These are phyloP conservation scores for Penicillium bialowiezense DNA, from an alignment of 495 filamentous ascomycete species.

Conservation along the genomic window DNA sequence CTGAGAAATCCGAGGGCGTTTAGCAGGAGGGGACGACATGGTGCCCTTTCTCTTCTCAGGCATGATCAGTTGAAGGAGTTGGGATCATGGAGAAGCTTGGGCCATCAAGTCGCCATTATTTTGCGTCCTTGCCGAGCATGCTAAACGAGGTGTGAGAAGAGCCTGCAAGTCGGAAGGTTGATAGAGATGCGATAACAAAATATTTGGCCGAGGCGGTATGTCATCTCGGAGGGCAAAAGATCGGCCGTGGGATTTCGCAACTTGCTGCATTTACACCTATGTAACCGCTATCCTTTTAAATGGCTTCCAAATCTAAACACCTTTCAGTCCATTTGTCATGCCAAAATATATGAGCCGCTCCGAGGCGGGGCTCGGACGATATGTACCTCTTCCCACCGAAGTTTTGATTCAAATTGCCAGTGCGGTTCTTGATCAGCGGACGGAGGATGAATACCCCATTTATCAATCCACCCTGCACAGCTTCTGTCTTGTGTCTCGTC, in stretches of 20 bases:
- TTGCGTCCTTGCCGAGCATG: too few relatives aligned
- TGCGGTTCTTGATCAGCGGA: constrained; percentile 16
- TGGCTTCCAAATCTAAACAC: background rate
- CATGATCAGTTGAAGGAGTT: constrained; percentile 17
- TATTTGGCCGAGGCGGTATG: too few relatives aligned
- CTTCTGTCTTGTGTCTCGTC: constrained; percentile 56
- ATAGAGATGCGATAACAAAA: too few relatives aligned
- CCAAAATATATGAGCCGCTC: background rate
- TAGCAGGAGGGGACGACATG: constrained; percentile 17
- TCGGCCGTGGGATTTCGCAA: too few relatives aligned
- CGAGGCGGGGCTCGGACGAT: background rate
- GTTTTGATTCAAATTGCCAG: constrained; percentile 48
- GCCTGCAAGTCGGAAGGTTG: too few relatives aligned
- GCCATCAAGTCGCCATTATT: background rate
- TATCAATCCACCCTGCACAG: constrained; percentile 45
- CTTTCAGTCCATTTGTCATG: background rate
- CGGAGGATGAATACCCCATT: background rate
- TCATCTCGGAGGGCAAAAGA: too few relatives aligned
- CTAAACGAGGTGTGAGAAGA: too few relatives aligned
- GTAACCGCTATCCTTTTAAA: background rate
- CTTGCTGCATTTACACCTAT: too few relatives aligned
- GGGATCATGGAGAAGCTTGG: constrained; percentile 1
- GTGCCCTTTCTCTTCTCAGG: constrained; percentile 36
- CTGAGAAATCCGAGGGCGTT: constrained; percentile 28
- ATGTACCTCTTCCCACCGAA: constrained; percentile 45